phyloP scores from a whole-genome alignment of 345 rosid species.

The Brassica cretica region DNA sequence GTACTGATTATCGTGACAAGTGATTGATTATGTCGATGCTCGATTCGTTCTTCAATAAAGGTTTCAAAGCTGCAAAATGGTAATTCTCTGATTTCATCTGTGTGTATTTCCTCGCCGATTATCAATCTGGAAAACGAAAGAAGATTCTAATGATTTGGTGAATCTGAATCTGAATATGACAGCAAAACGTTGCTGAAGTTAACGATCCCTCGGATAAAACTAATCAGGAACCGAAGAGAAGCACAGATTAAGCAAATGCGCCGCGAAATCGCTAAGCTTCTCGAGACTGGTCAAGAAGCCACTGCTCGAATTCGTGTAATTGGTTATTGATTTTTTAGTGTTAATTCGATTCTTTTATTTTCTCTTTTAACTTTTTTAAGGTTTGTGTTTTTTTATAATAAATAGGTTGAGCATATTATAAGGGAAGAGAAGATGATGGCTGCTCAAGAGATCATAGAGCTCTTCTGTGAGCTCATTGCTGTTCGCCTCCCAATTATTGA shows the following conservation, averaged over 20 bases:
- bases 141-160: background rate
- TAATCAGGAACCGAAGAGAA: constrained; percentile 90
- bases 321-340: background rate
- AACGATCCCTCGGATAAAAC: constrained; percentile 55
- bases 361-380: background rate
- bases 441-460: constrained; percentile 93
- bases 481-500: constrained; percentile 96
- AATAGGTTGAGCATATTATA: constrained; percentile 87
- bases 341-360: background rate
- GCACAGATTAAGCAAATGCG: constrained; percentile 92
- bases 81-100: constrained; percentile 24
- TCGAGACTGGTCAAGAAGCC: constrained; percentile 98
- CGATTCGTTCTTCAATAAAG: constrained; percentile 88
- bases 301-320: constrained; percentile 94
- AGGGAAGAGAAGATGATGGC: constrained; percentile 99
- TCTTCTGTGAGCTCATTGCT: constrained; percentile 78
- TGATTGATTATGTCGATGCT: constrained; percentile 62
- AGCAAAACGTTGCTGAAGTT: constrained; percentile 92
- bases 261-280: constrained; percentile 88
- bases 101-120: background rate
- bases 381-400: background rate
- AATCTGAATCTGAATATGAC: constrained; percentile 14
- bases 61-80: constrained; percentile 93
- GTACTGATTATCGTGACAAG: background rate
- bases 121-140: constrained; percentile 9